Evolutionary conservation across 176 grass and related monocot species (phyloP).

Genomic region (Carex parvula): DNA sequence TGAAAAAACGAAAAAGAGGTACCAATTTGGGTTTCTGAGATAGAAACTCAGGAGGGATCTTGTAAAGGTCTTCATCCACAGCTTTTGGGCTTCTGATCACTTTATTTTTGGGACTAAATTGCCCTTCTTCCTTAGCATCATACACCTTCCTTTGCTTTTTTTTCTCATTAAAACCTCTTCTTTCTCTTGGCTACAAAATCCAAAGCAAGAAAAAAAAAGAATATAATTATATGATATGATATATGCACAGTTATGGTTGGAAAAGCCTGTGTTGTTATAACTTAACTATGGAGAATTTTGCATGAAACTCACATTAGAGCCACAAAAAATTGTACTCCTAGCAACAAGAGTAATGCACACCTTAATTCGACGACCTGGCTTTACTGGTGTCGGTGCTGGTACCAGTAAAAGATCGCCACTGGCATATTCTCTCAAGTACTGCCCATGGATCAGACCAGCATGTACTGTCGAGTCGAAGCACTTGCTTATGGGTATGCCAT

Average conservation of each 20-base stretch:
- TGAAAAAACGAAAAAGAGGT: neutral
- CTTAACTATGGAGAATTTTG: neutral
- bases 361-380: neutral
- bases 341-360: neutral
- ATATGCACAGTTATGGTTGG: neutral
- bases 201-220: neutral
- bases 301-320: neutral
- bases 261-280: neutral
- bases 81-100: conserved; percentile 16
- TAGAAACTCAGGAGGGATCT: conserved; percentile 14
- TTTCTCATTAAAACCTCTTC: conserved; percentile 2
- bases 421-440: conserved; percentile 6
- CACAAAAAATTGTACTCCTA: neutral
- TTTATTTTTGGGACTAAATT: conserved; percentile 14
- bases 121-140: conserved; percentile 6
- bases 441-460: neutral
- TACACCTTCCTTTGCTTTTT: conserved; percentile 3
- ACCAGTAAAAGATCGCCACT: conserved; percentile 6
- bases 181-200: conserved; percentile 13
- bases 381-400: conserved; percentile 5
- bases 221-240: neutral
- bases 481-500: conserved; percentile 17
- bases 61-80: conserved; percentile 29
- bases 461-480: neutral
- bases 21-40: conserved; percentile 17